Percentiles rank a stretch among this genome's conserved stretches.
These are phyloP conservation scores for Wickerhamiella siamensis DNA, from an alignment of 805 yeast species.

Conservation along the genomic window DNA sequence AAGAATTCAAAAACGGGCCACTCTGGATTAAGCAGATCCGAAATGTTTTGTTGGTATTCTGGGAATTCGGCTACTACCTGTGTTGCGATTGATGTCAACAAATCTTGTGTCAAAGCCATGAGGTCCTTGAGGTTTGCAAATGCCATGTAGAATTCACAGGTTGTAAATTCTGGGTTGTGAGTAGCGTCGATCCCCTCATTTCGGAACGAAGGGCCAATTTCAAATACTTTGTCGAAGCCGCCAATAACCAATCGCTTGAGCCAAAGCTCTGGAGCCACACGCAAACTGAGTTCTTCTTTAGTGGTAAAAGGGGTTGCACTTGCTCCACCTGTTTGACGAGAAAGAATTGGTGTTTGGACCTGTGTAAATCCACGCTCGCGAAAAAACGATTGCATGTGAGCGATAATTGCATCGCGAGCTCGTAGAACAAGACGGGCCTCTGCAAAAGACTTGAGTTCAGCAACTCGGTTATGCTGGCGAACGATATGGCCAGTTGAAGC, in stretches of 20 bases:
- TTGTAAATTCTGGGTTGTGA: slow-evolving; percentile 97
- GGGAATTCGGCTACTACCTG: slow-evolving; percentile 11
- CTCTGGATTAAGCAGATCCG: slow-evolving; percentile 1
- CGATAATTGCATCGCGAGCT: slow-evolving; percentile 42
- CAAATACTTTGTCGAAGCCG: slow-evolving; percentile 79
- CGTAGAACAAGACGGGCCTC: slow-evolving; percentile 33
- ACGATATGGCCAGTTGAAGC: slow-evolving; percentile 39
- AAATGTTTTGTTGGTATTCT: slow-evolving; percentile 5
- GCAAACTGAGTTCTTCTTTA: slow-evolving; percentile 35
- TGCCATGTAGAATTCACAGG: slow-evolving; percentile 97
- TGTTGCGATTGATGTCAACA: slow-evolving; percentile 33
- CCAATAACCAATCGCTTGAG: slow-evolving; percentile 66
- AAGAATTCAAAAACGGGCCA: slow-evolving; percentile 49
- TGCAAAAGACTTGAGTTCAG: slow-evolving; percentile 54
- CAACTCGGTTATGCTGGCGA: slow-evolving; percentile 52
- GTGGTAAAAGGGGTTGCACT: slow-evolving; percentile 80
- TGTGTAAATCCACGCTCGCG: slow-evolving; percentile 46
- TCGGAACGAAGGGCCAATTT: slow-evolving; percentile 70
- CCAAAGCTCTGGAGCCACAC: slow-evolving; percentile 96
- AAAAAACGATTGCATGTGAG: slow-evolving; percentile 44
- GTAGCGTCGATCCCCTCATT: slow-evolving; percentile 96
- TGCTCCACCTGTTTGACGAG: slow-evolving; percentile 68
- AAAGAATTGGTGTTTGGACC: slow-evolving; percentile 78
- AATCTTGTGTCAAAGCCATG: slow-evolving; percentile 45
- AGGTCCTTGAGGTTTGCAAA: slow-evolving; percentile 88